Base-by-base conservation (phyloP, 2,329 filamentous ascomycete genomes). In the Fusarium chlamydosporum region DNA sequence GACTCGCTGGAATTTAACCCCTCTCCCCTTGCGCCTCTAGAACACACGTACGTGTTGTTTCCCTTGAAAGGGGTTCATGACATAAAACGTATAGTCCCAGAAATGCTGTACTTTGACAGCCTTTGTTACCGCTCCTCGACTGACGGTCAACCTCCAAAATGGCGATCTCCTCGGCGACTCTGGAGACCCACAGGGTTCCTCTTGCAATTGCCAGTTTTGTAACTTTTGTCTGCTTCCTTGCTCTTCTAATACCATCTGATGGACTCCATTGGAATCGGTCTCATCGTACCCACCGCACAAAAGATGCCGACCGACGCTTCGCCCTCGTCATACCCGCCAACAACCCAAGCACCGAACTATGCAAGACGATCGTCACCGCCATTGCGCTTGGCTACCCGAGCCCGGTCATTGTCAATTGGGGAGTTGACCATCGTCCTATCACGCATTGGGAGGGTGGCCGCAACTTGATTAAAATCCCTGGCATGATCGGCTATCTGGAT, bases 351-450 rank as follows among this genome's bases (percentile, higher is more conserved):
- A 57, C 60, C 7, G 48, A 62, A 6, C 48, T 62, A 0, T 62
- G 60, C 48, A 62, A 62, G 29, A 62, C 57, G 0, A 40, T 62
- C 20, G 27, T 61, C 12, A 56, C 41, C 1, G 60, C 47, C 13
- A 35, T 62, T 9, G 29, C 60, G 11, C 35, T 62, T 16, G 60
- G 60, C 4, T 62, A 56, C 35, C 60, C 60, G 10, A 62, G 57
- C 8, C 60, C 57, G 6, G 31, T 62, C 4, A 47, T 62, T 6
- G 29, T 62, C 4, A 62, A 62, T n/a, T 62, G 60, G 60, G 57
- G 60, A 1, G 27, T 48, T 12, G 43, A 63, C 4, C 37, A 48
- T 11, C 20, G 37, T 8, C 15, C 42, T 2, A 47, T 63, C 0
- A 35, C 60, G 1, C 41, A 63, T 4, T 63, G 48, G 60, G 13